Evolutionary conservation across 768 basidiomycete species (phyloP), one percentile per base, ranked within the genome.

Genomic region (Auricularia cornea): DNA sequence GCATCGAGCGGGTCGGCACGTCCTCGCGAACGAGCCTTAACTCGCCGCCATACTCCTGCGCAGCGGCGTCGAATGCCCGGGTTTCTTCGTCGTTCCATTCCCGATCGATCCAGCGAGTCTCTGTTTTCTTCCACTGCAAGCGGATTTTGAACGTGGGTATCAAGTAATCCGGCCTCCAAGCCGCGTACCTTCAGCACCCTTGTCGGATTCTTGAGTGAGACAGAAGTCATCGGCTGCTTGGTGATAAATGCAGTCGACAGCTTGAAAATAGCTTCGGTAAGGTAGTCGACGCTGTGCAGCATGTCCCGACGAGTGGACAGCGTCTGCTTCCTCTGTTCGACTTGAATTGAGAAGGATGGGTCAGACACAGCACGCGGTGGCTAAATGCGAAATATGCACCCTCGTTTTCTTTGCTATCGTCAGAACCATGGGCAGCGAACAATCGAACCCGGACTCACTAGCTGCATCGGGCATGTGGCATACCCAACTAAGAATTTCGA

Each of bases 1-100:
- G 78, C 70, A 92, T 81, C 0, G 85, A 78, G 62, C 91, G 79
- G 2, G 85, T 83, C 28, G 80, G 80, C 51, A 94, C 80, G 70
- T 92, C 89, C 31, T 90, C 88, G 59, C 86, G 79, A 29, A 92
- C 88, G 3, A 84, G 82, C 44, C 90, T 85, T 60, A 94, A 84
- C 70, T 94, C 92, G 14, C 90, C 87, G 32, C 89, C 89, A 66
- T 90, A 83, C n/a, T 78, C 75, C 59, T 77, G 68, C 57, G 92
- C 88, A 3, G 82, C 88, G 66, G 89, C 87, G 70, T 92, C 89
- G 72, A 94, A 94, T 2, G 84, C 84, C 23, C 82, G 80, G 20
- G 84, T 72, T 68, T 94, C 92, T 60, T 87, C 85, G 28, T 78
- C 75, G 2, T 78, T 81, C 89, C 89, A 94, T 60, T 84, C 83